Conservation (phyloP, 352 stramenopile species). For the Thalassiosira livingstoniorum region DNA sequence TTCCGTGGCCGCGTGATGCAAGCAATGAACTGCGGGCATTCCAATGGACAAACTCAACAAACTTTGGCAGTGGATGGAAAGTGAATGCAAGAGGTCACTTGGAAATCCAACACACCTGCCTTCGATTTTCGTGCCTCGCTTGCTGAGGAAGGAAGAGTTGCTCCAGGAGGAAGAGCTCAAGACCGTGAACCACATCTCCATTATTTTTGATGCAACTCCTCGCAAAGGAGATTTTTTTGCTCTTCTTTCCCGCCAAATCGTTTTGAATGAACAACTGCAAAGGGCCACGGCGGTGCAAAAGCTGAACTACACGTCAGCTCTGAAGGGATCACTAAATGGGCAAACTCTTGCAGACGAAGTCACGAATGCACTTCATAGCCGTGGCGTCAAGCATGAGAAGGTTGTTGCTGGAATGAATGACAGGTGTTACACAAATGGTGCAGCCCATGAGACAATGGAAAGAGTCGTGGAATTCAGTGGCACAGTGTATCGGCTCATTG, state of each 20-base stretch:
- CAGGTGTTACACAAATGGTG: conserved; percentile 3
- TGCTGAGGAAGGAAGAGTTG: too few species aligned
- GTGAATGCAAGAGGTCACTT: too few species aligned
- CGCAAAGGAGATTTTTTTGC: conserved; percentile 6
- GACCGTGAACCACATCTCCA: too few species aligned
- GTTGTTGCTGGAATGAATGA: not conserved
- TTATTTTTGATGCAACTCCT: conserved; percentile 15
- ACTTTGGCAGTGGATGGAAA: too few species aligned
- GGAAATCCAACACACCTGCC: too few species aligned
- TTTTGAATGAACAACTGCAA: not conserved
- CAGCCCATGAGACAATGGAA: not conserved
- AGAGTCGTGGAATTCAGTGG: not conserved
- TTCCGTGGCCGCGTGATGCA: too few species aligned
- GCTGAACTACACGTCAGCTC: not conserved
- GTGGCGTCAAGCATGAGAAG: not conserved
- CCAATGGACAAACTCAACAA: too few species aligned
- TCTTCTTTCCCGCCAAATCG: not conserved
- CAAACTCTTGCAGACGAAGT: not conserved
- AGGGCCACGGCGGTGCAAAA: not conserved
- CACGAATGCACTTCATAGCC: not conserved
- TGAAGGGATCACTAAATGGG: conserved; percentile 8
- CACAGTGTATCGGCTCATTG: not conserved
- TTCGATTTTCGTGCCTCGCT: too few species aligned
- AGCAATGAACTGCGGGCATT: too few species aligned
- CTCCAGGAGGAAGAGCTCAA: not conserved